Evolutionary conservation across 805 yeast genomes (phyloP).

Genomic region (Clavispora carvajalis): DNA sequence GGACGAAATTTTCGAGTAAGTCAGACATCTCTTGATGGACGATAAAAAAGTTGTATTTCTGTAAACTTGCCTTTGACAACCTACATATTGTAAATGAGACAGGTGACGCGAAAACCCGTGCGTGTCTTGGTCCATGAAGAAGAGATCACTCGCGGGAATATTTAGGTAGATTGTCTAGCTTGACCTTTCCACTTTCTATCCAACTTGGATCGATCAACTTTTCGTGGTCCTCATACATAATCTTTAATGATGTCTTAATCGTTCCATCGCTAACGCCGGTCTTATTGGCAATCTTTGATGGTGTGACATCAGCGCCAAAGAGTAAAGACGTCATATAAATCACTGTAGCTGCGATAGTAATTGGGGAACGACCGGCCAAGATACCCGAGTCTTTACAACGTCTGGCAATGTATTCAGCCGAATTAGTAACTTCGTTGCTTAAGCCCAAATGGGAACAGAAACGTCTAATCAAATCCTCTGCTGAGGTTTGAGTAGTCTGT

Average conservation of each 20-base stretch:
- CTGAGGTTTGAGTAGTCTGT: conserved; percentile 78
- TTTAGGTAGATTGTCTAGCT: conserved; percentile 40
- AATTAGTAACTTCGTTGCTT: conserved; percentile 75
- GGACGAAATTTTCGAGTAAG: conserved; percentile 36
- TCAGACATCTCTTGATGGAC: neutral
- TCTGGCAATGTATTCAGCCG: conserved; percentile 90
- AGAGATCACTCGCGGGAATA: neutral
- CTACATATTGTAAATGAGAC: neutral
- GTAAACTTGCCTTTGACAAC: neutral
- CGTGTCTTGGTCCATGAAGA: neutral
- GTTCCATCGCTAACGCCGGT: conserved; percentile 98
- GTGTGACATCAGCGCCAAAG: conserved; percentile 72
- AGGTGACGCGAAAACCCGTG: neutral
- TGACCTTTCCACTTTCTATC: conserved; percentile 63
- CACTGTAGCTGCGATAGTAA: conserved; percentile 95
- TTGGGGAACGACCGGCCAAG: conserved; percentile 93
- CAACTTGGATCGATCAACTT: conserved; percentile 70
- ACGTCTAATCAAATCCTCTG: conserved; percentile 92
- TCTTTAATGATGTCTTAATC: conserved; percentile 84
- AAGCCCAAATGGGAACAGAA: conserved; percentile 94
- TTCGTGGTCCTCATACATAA: conserved; percentile 64
- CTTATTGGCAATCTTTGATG: conserved; percentile 80
- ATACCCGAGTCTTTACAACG: conserved; percentile 88
- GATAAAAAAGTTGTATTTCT: neutral
- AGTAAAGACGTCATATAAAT: conserved; percentile 90